Evolutionary conservation across 2,329 filamentous ascomycete species (phyloP).

Genomic region (Acrodontium crateriforme): DNA sequence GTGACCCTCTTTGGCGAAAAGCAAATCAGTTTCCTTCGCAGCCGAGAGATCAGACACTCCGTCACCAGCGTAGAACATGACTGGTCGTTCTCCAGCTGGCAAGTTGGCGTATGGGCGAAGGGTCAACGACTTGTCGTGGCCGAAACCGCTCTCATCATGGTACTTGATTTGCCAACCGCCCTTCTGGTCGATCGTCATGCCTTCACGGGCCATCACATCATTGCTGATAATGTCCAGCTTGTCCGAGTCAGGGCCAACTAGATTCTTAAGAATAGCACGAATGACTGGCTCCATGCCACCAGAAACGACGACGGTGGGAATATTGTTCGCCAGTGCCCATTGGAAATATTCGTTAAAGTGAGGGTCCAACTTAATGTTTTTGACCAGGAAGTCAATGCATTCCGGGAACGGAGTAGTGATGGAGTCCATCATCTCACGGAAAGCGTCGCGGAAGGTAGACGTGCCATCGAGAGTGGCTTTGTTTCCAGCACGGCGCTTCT

Average conservation of each 20-base stretch:
- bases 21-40: slow-evolving; percentile 78
- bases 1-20: slow-evolving; percentile 86
- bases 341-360: slow-evolving; percentile 76
- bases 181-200: slow-evolving; percentile 62
- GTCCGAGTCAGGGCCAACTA: slow-evolving; percentile 64
- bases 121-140: slow-evolving; percentile 93
- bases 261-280: slow-evolving; percentile 61
- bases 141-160: slow-evolving; percentile 78
- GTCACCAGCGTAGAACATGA: slow-evolving; percentile 88
- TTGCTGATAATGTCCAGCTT: slow-evolving; percentile 89
- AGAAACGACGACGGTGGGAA: slow-evolving; percentile 83
- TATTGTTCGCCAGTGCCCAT: slow-evolving; percentile 68
- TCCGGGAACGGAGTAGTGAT: slow-evolving; percentile 66
- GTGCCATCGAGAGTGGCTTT: slow-evolving; percentile 58
- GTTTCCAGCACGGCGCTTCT: slow-evolving; percentile 59
- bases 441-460: slow-evolving; percentile 66
- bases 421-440: slow-evolving; percentile 84
- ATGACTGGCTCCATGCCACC: slow-evolving; percentile 92
- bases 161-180: slow-evolving; percentile 80
- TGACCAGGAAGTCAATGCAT: slow-evolving; percentile 63
- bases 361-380: slow-evolving; percentile 80
- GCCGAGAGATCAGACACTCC: slow-evolving; percentile 87
- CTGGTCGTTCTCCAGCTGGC: slow-evolving; percentile 54
- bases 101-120: slow-evolving; percentile 75
- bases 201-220: slow-evolving; percentile 52